Percentiles rank a stretch among this genome's conserved stretches.
Conservation (phyloP, 1,284 basidiomycete species). For the Ceratobasidium sp. region DNA sequence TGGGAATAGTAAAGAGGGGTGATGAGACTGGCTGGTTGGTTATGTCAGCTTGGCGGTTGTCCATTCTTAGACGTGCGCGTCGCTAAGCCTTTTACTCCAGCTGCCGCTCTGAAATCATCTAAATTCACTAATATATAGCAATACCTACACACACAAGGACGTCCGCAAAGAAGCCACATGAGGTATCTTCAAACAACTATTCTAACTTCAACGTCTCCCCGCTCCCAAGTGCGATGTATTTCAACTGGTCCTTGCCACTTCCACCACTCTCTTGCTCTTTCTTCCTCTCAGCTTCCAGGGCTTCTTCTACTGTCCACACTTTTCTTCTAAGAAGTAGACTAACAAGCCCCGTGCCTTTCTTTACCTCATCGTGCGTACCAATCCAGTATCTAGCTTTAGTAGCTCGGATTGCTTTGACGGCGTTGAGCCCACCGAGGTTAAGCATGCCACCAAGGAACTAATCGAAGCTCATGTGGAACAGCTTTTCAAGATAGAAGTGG, state of each 20-base stretch:
- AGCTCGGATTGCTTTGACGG: slow-evolving; percentile 43
- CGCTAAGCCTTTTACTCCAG: too few relatives aligned
- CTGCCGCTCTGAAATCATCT: too few relatives aligned
- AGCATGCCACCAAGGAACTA: slow-evolving; percentile 46
- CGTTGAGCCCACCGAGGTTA: slow-evolving; percentile 49
- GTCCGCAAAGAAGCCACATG: too few relatives aligned
- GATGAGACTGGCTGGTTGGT: too few relatives aligned
- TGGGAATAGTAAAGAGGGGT: slow-evolving; percentile 7
- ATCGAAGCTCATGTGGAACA: neutral
- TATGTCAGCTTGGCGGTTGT: too few relatives aligned
- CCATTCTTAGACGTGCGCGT: too few relatives aligned
- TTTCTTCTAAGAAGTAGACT: slow-evolving; percentile 47
- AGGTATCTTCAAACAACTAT: neutral
- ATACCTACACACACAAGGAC: too few relatives aligned
- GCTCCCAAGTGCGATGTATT: slow-evolving; percentile 18
- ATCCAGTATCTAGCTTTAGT: slow-evolving; percentile 48
- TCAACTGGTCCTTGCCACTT: neutral
- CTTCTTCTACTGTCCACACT: slow-evolving; percentile 46
- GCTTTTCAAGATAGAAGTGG: neutral
- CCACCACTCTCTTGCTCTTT: neutral
- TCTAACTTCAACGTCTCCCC: neutral
- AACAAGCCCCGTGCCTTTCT: slow-evolving; percentile 48
- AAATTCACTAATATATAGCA: too few relatives aligned
- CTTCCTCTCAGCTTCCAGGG: slow-evolving; percentile 42
- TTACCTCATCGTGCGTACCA: slow-evolving; percentile 49